Evolutionary conservation across 1,139 yeast genomes (phyloP).

Genomic region (Zygotorulaspora mrakii): DNA sequence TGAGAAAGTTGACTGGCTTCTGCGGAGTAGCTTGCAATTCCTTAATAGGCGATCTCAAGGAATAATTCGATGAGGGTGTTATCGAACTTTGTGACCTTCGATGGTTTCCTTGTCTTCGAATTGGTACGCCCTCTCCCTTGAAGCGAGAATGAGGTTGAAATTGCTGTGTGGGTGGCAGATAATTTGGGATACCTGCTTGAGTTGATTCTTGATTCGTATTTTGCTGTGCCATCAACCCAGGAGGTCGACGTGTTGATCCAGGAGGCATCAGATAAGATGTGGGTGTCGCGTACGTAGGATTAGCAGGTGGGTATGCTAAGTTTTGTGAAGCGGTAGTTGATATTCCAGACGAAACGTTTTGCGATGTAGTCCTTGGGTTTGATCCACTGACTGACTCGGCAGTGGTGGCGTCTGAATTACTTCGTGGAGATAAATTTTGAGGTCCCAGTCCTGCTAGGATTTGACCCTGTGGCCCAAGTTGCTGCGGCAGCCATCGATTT

Average conservation of each 20-base stretch:
- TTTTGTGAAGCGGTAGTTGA: slow-evolving; percentile 2
- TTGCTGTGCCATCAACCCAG: slow-evolving; percentile 10
- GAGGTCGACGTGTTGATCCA: slow-evolving; percentile 8
- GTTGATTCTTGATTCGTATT: slow-evolving; percentile 9
- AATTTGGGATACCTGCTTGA: slow-evolving; percentile 5
- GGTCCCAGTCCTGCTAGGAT: slow-evolving; percentile 17
- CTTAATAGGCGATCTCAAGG: slow-evolving; percentile 19
- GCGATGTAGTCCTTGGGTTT: slow-evolving; percentile 5
- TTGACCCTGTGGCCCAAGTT: slow-evolving; percentile 8
- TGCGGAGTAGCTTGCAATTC: slow-evolving; percentile 18
- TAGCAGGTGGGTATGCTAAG: slow-evolving; percentile 8
- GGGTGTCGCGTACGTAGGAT: slow-evolving; percentile 6
- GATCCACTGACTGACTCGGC: slow-evolving; percentile 7
- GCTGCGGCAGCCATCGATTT: slow-evolving; percentile 13
- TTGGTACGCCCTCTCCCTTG: slow-evolving; percentile 10
- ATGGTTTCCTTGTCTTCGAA: slow-evolving; percentile 19
- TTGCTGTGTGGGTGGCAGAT: slow-evolving; percentile 15
- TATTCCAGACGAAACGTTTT: slow-evolving; percentile 2
- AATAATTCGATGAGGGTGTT: slow-evolving; percentile 12
- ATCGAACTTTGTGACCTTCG: slow-evolving; percentile 33
- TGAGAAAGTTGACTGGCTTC: slow-evolving; percentile 30
- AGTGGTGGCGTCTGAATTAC: slow-evolving; percentile 6
- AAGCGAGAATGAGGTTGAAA: slow-evolving; percentile 9
- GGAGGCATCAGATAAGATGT: slow-evolving; percentile 6
- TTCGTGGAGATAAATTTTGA: slow-evolving; percentile 6